Base-by-base conservation (phyloP, 2,329 filamentous ascomycete species). In the Fusarium compactum region DNA sequence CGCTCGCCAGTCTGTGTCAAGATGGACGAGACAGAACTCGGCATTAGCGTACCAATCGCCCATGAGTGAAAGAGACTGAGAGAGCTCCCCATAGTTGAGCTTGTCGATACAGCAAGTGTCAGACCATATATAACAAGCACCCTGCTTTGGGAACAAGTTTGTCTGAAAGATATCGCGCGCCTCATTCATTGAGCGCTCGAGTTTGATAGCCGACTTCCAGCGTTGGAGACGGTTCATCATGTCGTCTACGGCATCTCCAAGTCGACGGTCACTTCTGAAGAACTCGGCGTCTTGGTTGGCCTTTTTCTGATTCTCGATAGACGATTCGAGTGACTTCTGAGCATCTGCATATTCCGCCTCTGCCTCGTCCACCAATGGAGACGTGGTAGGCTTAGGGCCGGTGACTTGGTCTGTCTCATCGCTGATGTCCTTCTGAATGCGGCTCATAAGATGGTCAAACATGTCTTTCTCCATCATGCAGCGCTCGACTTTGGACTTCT, bases 81-180 rank as follows among this genome's bases (percentile, higher is more conserved):
- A 59, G 2, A 59, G 12, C 15, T 59, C 57, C 20, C 57, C 57
- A 12, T 59, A 55, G 8, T 59, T 59, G 6, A 38, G 24, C 4
- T 59, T 59, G 29, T 59, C 48, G 11, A 59, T 59, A 8, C 57
- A 59, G 15, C 57, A 59, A 6, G 57, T 59, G 3, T 55, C 57
- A 2, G 57, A 59, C 57, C 57, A 59, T 2, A 59, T 59, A 10
- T 59, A 59, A 6, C n/a, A 29, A 6, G 57, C 24, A 5, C 48
- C 57, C 12, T 12, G 24, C 11, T 45, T 55, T 2, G 46, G 55
- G 16, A 52, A 58, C 2, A 43, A 9, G 5, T n/a, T 59, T 2
- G 40, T 38, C 8, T 24, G 16, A 2, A 55, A 59, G 29, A 59
- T 59, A 3, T 20, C 8, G 1, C 25, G 40, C 7, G 57, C 50